Conservation (phyloP, 2,329 filamentous ascomycete genomes). For the Pochonia chlamydosporia region DNA sequence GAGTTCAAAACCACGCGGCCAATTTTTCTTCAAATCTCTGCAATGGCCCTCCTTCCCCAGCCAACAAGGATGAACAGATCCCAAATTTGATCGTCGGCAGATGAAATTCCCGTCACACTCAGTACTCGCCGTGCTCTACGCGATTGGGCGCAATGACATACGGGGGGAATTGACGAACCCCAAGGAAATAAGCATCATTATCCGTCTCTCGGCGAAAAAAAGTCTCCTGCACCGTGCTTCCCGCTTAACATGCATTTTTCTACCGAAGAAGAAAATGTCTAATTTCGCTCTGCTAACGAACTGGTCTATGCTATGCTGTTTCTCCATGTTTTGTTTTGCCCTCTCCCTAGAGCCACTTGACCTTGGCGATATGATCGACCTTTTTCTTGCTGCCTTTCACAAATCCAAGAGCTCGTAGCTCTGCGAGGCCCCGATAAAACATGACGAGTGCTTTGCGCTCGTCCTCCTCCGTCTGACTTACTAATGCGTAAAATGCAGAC, state of each 20-base stretch:
- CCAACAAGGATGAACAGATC: too few species aligned
- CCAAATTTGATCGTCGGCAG: neutral
- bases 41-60: too few species aligned
- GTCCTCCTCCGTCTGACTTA: conserved; percentile 40
- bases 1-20: too few species aligned
- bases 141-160: too few species aligned
- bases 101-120: neutral
- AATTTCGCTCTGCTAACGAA: neutral
- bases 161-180: too few species aligned
- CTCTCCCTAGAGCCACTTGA: conserved; percentile 77
- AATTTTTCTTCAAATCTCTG: too few species aligned
- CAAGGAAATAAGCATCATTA: too few species aligned
- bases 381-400: conserved; percentile 88
- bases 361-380: conserved; percentile 84
- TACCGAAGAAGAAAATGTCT: too few species aligned
- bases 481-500: conserved; percentile 65
- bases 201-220: too few species aligned
- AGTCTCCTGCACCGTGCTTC: too few species aligned
- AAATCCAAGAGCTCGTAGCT: conserved; percentile 79
- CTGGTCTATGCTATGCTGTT: conserved; percentile 6
- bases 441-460: conserved; percentile 60
- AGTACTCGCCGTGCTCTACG: neutral
- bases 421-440: conserved; percentile 82
- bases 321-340: too few species aligned
- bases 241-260: too few species aligned